Conservation (phyloP, 176 grass and related monocot genomes). For the Pontederia paniculata region DNA sequence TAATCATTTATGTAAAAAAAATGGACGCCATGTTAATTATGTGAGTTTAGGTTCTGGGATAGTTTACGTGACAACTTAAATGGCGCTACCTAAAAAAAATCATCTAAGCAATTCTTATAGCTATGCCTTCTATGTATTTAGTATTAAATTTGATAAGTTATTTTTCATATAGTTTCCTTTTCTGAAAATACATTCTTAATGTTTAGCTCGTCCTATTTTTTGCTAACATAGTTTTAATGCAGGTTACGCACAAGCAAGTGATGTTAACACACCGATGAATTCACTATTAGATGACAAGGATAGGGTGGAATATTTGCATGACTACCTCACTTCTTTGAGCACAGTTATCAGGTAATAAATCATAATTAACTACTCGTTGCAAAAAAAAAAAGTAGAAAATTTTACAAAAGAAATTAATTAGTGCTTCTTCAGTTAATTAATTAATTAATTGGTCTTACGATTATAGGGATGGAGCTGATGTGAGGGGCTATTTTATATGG, state of each 20-base stretch:
- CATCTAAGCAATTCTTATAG: too few species aligned
- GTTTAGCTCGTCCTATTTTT: slow-evolving; percentile 6
- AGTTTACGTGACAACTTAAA: too few species aligned
- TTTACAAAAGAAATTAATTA: not conserved
- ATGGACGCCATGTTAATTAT: too few species aligned
- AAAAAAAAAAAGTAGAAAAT: not conserved
- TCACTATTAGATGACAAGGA: slow-evolving; percentile 23
- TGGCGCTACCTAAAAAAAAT: too few species aligned
- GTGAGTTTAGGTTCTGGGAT: too few species aligned
- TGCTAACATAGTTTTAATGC: slow-evolving; percentile 2
- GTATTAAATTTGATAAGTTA: too few species aligned
- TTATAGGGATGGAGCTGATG: slow-evolving; percentile 57
- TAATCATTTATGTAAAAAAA: too few species aligned
- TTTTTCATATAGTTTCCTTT: too few species aligned
- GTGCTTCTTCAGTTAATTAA: not conserved
- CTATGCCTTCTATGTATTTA: too few species aligned
- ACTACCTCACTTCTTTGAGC: slow-evolving; percentile 33
- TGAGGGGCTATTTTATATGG: slow-evolving; percentile 53
- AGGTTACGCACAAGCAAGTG: slow-evolving; percentile 38
- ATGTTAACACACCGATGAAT: slow-evolving; percentile 24
- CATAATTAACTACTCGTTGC: too few species aligned
- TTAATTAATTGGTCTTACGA: too few species aligned
- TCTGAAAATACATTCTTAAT: too few species aligned
- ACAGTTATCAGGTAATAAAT: slow-evolving; percentile 45
- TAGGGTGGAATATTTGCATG: slow-evolving; percentile 30